These are phyloP conservation scores for Saturnispora serradocipensis DNA, from an alignment of 805 yeast genomes.

Conservation along the genomic window DNA sequence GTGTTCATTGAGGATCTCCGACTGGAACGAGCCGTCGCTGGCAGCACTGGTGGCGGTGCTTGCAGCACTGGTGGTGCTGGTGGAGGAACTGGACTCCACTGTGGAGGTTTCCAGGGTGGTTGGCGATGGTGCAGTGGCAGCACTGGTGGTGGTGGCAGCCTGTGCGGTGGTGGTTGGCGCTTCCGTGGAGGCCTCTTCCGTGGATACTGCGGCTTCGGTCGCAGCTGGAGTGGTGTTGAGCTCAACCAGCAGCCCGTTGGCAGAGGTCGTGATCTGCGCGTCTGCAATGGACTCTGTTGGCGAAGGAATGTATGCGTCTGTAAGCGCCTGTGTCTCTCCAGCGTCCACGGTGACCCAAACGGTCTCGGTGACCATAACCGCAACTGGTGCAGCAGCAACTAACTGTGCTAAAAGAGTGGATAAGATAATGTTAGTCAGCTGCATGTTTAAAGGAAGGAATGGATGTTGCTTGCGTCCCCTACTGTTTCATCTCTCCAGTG, in stretches of 20 bases:
- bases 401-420: conserved; percentile 16
- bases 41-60: conserved; percentile 13
- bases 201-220: conserved; percentile 5
- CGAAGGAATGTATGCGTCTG: conserved; percentile 12
- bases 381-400: conserved; percentile 20
- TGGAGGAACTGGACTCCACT: conserved; percentile 14
- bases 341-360: conserved; percentile 20
- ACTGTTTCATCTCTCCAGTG: background rate
- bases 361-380: conserved; percentile 18
- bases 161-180: conserved; percentile 9
- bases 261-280: background rate
- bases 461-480: background rate
- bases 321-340: conserved; percentile 9
- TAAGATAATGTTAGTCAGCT: conserved; percentile 15
- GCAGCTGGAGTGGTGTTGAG: conserved; percentile 5
- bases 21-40: conserved; percentile 18
- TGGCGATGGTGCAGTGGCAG: conserved; percentile 13
- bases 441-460: conserved; percentile 10
- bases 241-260: conserved; percentile 6
- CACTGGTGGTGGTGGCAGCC: conserved; percentile 11
- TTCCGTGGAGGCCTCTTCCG: conserved; percentile 11
- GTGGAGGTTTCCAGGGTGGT: conserved; percentile 15
- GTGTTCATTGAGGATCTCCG: conserved; percentile 47
- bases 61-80: conserved; percentile 13
- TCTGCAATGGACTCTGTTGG: background rate